These are phyloP conservation scores for Aspergillus sp. DNA, from an alignment of 2,329 filamentous ascomycete species.

Conservation along the genomic window DNA sequence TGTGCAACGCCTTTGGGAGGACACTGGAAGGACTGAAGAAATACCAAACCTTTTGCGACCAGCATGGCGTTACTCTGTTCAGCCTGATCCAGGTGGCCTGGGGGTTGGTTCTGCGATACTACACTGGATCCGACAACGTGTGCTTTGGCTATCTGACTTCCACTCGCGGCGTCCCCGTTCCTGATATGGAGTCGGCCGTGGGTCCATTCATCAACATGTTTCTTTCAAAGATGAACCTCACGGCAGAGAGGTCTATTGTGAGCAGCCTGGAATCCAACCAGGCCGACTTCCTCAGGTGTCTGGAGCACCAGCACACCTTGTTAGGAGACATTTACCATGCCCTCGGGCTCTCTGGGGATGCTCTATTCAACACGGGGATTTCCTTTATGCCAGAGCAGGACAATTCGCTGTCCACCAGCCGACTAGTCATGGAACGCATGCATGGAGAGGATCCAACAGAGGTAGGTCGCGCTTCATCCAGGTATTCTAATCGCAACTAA, in stretches of 20 bases:
- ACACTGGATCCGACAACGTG: too few species aligned
- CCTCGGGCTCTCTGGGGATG: not conserved
- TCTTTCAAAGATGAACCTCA: not conserved
- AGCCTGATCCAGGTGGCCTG: too few species aligned
- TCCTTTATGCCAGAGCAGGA: not conserved
- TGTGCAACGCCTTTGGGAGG: too few species aligned
- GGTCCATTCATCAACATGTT: too few species aligned
- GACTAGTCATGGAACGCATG: not conserved
- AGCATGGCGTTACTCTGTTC: too few species aligned
- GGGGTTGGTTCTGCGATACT: too few species aligned
- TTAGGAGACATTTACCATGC: not conserved
- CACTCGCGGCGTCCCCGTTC: too few species aligned
- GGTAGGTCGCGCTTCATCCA: not conserved
- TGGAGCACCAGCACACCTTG: not conserved
- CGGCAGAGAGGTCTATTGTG: not conserved
- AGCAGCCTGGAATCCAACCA: not conserved
- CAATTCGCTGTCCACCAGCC: not conserved
- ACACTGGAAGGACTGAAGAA: too few species aligned
- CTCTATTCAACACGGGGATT: not conserved
- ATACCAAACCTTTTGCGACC: too few species aligned
- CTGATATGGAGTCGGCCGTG: too few species aligned
- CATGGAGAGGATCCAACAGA: not conserved
- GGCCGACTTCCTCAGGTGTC: not conserved
- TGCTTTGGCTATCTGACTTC: too few species aligned
- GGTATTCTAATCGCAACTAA: too few species aligned